phyloP scores from a whole-genome alignment of 2,329 filamentous ascomycete species.

The Apiospora hydei region DNA sequence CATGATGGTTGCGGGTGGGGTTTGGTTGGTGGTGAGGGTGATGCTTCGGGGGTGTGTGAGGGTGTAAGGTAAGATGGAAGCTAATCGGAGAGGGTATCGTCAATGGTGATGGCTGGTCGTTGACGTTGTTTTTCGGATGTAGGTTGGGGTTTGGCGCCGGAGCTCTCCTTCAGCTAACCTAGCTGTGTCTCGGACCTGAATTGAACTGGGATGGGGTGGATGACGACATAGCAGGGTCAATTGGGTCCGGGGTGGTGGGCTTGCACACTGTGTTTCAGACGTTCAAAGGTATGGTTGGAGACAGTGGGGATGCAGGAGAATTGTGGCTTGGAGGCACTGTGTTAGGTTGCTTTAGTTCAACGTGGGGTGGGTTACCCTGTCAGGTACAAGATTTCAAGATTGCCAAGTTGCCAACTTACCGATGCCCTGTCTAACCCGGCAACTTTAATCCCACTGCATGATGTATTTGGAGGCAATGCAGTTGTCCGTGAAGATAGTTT shows the following conservation, averaged over 20 bases:
- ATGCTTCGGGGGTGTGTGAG: not conserved
- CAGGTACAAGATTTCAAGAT: not conserved
- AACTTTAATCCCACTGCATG: not conserved
- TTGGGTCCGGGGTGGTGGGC: not conserved
- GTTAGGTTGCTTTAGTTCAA: not conserved
- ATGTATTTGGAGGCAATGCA: not conserved
- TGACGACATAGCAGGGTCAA: slow-evolving; percentile 3
- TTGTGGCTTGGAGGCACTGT: not conserved
- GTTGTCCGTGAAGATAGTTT: not conserved
- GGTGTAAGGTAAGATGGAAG: not conserved
- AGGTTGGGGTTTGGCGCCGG: not conserved
- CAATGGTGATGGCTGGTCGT: not conserved
- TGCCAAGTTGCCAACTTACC: not conserved
- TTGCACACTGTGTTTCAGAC: not conserved
- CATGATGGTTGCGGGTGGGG: not conserved
- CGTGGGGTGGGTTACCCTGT: slow-evolving; percentile 9
- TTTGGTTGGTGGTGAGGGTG: not conserved
- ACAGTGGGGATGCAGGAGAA: not conserved
- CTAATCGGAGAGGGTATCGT: not conserved
- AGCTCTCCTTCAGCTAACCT: not conserved
- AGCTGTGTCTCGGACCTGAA: slow-evolving; percentile 11
- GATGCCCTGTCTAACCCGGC: not conserved
- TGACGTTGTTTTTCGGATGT: not conserved
- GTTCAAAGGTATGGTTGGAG: not conserved
- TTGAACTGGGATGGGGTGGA: not conserved